Base-by-base conservation (phyloP, 495 filamentous ascomycete species). In the Podospora pseudocomata region DNA sequence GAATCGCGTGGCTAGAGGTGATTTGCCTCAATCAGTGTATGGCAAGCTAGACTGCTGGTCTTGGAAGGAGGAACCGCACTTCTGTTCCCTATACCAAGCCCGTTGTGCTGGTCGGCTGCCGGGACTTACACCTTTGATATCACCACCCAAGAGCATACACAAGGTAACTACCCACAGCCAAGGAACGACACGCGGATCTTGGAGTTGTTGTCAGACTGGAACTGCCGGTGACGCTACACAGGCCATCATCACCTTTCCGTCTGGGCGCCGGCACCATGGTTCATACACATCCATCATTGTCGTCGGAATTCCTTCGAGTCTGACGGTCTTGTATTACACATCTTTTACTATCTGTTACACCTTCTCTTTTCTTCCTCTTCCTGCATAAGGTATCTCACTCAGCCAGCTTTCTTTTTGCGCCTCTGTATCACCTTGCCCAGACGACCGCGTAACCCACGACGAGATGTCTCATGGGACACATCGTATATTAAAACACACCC, bases 201-300 rank as follows among this genome's bases (percentile, higher is more conserved):
- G 39, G 39, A 23, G 23, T 23, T 23, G 39, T 2, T 49, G 39
- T 49, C 39, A 49, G 2, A 49, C 39, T 49, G 39, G 5, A 49
- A 49, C 39, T 49, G 15, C 39, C 39, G 39, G 9, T 49, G 13
- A 18, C 5, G 39, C 2, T 49, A 49, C 39, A 49, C 39, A 13
- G 15, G 39, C 23, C 23, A 49, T 16, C 39, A 49, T 11, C 7
- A 11, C 13, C 13, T 49, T 58, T 26, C 55, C 55, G 55, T 58
- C 55, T 58, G 55, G 55, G 55, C 55, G 55, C 55, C 55, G 55
- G 55, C 55, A 58, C 55, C 55, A 58, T 58, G 55, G 55, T 58
- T 58, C 39, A 49, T 49, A 32, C 39, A 16, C 39, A 16, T 49
- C 39, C 39, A 11, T 49, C 30, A 11, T 49, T 2, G 9, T 49